Evolutionary conservation across 2,329 filamentous ascomycete species (phyloP), one percentile per base, ranked within the genome.

Genomic region (Penicillium sp.): DNA sequence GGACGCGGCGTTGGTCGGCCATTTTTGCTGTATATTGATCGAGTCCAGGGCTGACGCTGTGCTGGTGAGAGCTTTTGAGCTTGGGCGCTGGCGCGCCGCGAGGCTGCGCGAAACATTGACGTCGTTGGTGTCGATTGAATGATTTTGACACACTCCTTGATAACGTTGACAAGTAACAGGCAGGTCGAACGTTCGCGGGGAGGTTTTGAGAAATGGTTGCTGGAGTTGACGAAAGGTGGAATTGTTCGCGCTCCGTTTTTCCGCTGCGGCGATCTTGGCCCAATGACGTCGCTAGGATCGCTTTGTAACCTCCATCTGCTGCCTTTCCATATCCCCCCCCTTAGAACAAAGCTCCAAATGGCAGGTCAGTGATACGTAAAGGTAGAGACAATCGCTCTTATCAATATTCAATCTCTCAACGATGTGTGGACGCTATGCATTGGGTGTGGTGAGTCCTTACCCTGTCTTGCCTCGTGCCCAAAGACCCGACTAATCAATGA

Each of bases 361-460:
- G 26, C 52, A 45, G 14, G 10, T 52, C 14, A 6, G 13, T 40
- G 14, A 6, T 13, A 40, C 40, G 22, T 40, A 13, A 6, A 11
- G 40, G 5, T 25, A 33, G 33, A 30, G 11, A 14, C 11, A 48
- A 30, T 33, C n/a, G 59, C 25, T 37, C 5, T 6, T 33, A 6
- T 35, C 25, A 46, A 19, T n/a, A 16, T 22, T 51, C 35, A 35
- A n/a, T 14, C 25, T n/a, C 19, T 40, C 28, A 22, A 74, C 51
- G 8, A 91, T 91, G 88, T 91, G 88, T 73, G 88, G 88, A 19
- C 82, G 88, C 61, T 91, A 91, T 72, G 86, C 83, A 25, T 74
- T 90, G 64, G 83, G 84, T 51, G 78, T 88, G 78, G 86, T 87
- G 79, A 63, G 83, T 77, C 25, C 19, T 6, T 55, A 43, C 11